phyloP scores from a whole-genome alignment of 495 filamentous ascomycete genomes.

The Neurospora sp. region DNA sequence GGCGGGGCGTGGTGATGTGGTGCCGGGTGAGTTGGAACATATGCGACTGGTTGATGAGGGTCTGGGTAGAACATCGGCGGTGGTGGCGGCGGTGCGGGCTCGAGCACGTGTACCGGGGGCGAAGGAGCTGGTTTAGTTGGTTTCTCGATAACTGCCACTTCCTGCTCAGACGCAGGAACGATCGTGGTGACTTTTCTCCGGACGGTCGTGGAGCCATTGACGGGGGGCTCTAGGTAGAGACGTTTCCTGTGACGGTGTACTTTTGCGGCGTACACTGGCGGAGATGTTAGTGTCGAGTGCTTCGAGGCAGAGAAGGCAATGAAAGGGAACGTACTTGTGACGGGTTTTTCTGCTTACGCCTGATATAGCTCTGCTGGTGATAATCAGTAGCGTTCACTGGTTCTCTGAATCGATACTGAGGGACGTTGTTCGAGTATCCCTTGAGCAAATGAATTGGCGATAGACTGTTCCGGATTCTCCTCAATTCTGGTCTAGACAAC shows the following conservation, averaged over 20 bases:
- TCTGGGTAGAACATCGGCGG: background rate
- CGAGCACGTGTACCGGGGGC: background rate
- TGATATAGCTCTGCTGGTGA: too few relatives aligned
- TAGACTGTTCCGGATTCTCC: background rate
- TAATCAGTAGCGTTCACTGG: background rate
- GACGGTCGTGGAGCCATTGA: conserved; percentile 25
- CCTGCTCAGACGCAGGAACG: conserved; percentile 18
- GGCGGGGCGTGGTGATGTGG: background rate
- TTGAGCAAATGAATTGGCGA: too few relatives aligned
- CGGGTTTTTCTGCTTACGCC: background rate
- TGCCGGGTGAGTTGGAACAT: background rate
- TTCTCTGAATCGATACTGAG: background rate
- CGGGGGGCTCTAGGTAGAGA: conserved; percentile 36
- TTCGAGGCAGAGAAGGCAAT: background rate
- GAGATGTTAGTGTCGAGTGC: background rate
- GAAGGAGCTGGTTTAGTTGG: background rate
- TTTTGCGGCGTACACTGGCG: conserved; percentile 11
- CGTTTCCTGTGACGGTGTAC: conserved; percentile 27
- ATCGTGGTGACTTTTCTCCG: conserved; percentile 35
- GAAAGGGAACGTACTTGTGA: background rate
- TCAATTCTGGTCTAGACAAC: background rate
- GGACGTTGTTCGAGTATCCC: background rate
- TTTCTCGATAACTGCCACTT: background rate
- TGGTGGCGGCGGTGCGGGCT: background rate
- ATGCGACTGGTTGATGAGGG: background rate